phyloP scores from a whole-genome alignment of 768 basidiomycete species.

The Gautieria morchelliformis region DNA sequence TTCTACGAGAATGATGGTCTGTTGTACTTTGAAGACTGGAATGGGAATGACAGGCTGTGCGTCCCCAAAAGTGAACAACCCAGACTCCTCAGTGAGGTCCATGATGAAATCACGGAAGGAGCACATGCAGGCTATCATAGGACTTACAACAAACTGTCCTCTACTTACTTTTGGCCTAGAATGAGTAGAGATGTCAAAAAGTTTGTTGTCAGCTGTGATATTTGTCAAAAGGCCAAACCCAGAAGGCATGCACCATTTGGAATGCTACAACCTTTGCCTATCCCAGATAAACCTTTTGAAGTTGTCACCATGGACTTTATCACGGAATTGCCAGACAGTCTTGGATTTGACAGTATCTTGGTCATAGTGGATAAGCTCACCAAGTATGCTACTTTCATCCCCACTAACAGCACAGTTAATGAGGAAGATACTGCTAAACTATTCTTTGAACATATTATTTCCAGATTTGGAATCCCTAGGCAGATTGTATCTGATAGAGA shows the following conservation, averaged over 20 bases:
- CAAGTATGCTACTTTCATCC: slow-evolving; percentile 35
- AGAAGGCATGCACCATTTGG: not conserved
- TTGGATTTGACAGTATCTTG: slow-evolving; percentile 15
- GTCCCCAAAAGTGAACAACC: too few species aligned
- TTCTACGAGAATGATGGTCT: slow-evolving; percentile 9
- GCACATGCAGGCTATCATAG: too few species aligned
- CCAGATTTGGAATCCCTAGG: too few species aligned
- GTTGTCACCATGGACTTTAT: slow-evolving; percentile 18
- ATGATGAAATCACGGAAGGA: too few species aligned
- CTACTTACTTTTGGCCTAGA: slow-evolving; percentile 19
- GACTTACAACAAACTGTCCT: not conserved
- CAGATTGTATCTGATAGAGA: too few species aligned
- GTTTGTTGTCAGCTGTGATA: slow-evolving; percentile 22
- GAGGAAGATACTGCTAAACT: slow-evolving; percentile 23
- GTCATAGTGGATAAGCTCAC: slow-evolving; percentile 17
- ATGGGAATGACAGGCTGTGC: too few species aligned
- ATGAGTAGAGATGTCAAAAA: slow-evolving; percentile 14
- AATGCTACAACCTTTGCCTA: slow-evolving; percentile 1
- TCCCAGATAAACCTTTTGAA: slow-evolving; percentile 15
- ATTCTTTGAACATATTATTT: too few species aligned
- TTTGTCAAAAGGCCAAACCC: slow-evolving; percentile 11
- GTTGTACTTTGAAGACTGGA: too few species aligned
- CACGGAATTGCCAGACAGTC: slow-evolving; percentile 12
- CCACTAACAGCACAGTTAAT: slow-evolving; percentile 19
- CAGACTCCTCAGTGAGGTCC: too few species aligned